Base-by-base conservation (phyloP, 768 basidiomycete genomes). In the Lactifluus echinatus region DNA sequence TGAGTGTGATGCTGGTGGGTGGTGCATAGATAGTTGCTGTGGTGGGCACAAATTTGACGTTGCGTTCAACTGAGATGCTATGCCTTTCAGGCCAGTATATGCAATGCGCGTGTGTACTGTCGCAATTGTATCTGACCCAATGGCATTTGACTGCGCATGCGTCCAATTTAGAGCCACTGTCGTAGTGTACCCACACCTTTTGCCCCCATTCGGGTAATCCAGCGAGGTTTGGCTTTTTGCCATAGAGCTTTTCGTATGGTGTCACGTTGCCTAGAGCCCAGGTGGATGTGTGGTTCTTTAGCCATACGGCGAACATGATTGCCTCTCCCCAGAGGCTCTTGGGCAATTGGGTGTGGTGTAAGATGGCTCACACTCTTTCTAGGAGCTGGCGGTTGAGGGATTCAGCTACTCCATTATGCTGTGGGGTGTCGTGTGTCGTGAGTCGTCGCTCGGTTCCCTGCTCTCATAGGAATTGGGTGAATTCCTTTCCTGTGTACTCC, bases 11-110 rank as follows among this genome's bases (percentile, higher is more conserved):
- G n/a, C n/a, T n/a, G n/a, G n/a, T n/a, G n/a, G n/a, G n/a, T n/a
- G n/a, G n/a, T n/a, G n/a, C n/a, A n/a, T n/a, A n/a, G n/a, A n/a
- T n/a, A n/a, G n/a, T n/a, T n/a, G n/a, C n/a, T n/a, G n/a, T n/a
- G n/a, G n/a, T n/a, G n/a, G n/a, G n/a, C n/a, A n/a, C n/a, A n/a
- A 53, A 42, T 19, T 53, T 43, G 37, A 53, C 29, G 28, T 55
- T 21, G 23, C 33, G 53, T 37, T 55, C 53, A 23, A 55, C 53
- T 17, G 53, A 33, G 44, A 55, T 23, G 11, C 31, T 21, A 26
- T 46, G 43, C 53, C 47, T 55, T 11, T 46, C 8, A 1, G 33
- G 53, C 44, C 44, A 47, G 40, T 55, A 55, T 14, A 47, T 47
- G n/a, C 53, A 29, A 33, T 47, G 44, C 4, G 43, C 53, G 17